Base-by-base conservation (phyloP, 2,329 filamentous ascomycete species). In the Ophiocordyceps unilateralis region DNA sequence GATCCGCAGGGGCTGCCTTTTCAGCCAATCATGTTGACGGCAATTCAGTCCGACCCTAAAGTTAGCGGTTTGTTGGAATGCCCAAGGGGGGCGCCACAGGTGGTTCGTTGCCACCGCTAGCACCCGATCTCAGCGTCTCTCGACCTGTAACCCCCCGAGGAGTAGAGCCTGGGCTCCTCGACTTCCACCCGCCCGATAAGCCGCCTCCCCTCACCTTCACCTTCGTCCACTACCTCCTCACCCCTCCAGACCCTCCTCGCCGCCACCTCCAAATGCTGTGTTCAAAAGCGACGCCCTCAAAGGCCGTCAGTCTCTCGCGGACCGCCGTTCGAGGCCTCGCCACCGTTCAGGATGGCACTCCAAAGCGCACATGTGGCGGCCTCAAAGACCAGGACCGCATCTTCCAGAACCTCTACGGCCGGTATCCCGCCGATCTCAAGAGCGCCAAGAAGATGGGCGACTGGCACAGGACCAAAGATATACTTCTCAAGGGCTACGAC, bases 381-480 rank as follows among this genome's bases (percentile, higher is more conserved):
- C 74, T 98, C 54, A 83, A 78, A 67, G 91, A 98, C 63, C 87
- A 96, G 69, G 91, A 98, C 68, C 81, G 91, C 56, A 98, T 98
- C 66, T 98, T 98, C 69, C 88, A 93, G 70, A 98, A 98, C 68
- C 74, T 98, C 46, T 98, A 98, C 69, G 81, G 86, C 57, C 86
- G 91, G 60, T 86, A 85, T 67, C 87, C 86, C 42, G 75, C 87
- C 49, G 88, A 95, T 63, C 68, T 98, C 54, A 89, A 91, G 71
- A 86, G 79, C 59, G 88, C 91, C 43, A 88, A 86, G 80, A 94
- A 93, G 69, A 93, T 93, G 74, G 91, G 91, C 54, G 91, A 96
- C 65, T 98, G 91, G 91, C 78, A 98, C 71, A 94, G 93, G 75
- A 98, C 91, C 44, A 98, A 98, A 75, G 91, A 98, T 63, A 98